Conservation (phyloP, 768 basidiomycete species). For the Leccinum uliginosum region DNA sequence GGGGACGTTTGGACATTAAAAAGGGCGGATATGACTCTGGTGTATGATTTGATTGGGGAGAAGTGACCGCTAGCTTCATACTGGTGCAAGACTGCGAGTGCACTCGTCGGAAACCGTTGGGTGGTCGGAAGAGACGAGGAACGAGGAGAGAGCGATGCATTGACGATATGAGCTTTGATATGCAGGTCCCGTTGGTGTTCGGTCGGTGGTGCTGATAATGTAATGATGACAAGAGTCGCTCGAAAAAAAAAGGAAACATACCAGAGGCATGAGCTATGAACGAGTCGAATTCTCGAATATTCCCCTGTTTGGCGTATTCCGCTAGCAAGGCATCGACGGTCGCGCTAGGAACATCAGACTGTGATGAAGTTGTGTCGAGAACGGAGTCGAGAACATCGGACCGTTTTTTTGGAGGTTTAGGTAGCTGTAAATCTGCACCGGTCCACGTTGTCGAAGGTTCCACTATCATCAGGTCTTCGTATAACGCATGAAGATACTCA, state of each 20-base stretch:
- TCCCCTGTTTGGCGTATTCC: slow-evolving; percentile 44
- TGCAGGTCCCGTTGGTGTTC: slow-evolving; percentile 66
- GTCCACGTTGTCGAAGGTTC: slow-evolving; percentile 13
- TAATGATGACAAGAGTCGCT: not conserved
- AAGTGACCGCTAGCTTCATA: slow-evolving; percentile 63
- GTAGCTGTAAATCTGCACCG: slow-evolving; percentile 2
- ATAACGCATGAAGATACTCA: slow-evolving; percentile 27
- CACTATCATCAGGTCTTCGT: slow-evolving; percentile 36
- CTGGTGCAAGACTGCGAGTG: slow-evolving; percentile 62
- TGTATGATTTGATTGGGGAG: slow-evolving; percentile 74
- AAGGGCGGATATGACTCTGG: slow-evolving; percentile 57
- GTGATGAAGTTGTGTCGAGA: not conserved
- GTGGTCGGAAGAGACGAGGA: slow-evolving; percentile 21
- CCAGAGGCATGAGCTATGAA: slow-evolving; percentile 42
- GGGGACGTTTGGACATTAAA: slow-evolving; percentile 40
- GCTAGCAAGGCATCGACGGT: slow-evolving; percentile 45
- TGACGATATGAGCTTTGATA: slow-evolving; percentile 56
- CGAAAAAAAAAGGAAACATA: slow-evolving; percentile 21
- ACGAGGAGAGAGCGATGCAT: not conserved
- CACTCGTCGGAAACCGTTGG: slow-evolving; percentile 52
- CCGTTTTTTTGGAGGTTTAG: not conserved
- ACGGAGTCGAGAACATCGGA: slow-evolving; percentile 2
- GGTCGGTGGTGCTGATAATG: slow-evolving; percentile 36
- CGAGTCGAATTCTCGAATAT: slow-evolving; percentile 42
- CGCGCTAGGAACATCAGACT: slow-evolving; percentile 38